phyloP scores from a whole-genome alignment of 106 monocot genomes.

The Dioscorea alata region DNA sequence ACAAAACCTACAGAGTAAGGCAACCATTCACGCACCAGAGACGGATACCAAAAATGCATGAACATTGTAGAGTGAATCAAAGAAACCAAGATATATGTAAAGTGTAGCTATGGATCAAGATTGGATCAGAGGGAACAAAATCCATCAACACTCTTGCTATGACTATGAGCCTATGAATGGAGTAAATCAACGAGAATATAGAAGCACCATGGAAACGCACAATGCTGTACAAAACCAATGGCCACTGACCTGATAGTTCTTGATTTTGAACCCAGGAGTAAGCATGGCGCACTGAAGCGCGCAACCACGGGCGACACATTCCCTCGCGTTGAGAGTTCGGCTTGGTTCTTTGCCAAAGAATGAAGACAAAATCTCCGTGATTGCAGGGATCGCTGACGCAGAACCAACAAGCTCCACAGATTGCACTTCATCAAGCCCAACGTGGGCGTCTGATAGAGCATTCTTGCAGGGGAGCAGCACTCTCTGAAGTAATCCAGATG shows the following conservation, averaged over 20 bases:
- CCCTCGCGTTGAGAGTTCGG: slow-evolving; percentile 69
- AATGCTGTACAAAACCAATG: not conserved
- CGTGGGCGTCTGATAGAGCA: slow-evolving; percentile 31
- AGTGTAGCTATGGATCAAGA: too few species aligned
- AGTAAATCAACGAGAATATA: too few species aligned
- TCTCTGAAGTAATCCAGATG: slow-evolving; percentile 47
- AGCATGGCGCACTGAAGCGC: slow-evolving; percentile 79
- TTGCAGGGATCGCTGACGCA: slow-evolving; percentile 71
- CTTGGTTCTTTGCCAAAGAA: slow-evolving; percentile 53
- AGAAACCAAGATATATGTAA: not conserved
- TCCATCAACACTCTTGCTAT: too few species aligned
- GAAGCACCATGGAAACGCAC: not conserved
- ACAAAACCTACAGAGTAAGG: slow-evolving; percentile 67
- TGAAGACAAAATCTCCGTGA: slow-evolving; percentile 39
- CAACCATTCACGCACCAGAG: slow-evolving; percentile 63
- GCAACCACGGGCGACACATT: slow-evolving; percentile 83
- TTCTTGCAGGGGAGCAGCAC: slow-evolving; percentile 58
- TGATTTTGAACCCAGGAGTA: slow-evolving; percentile 59
- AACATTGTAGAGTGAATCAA: not conserved
- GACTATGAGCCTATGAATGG: too few species aligned
- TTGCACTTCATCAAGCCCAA: slow-evolving; percentile 39
- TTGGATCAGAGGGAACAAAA: too few species aligned
- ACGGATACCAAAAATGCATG: not conserved
- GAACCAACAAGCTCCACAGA: slow-evolving; percentile 91
- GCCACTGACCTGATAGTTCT: slow-evolving; percentile 57